Conservation (phyloP, 257 asterid species). For the Thymus quinquecostatus region DNA sequence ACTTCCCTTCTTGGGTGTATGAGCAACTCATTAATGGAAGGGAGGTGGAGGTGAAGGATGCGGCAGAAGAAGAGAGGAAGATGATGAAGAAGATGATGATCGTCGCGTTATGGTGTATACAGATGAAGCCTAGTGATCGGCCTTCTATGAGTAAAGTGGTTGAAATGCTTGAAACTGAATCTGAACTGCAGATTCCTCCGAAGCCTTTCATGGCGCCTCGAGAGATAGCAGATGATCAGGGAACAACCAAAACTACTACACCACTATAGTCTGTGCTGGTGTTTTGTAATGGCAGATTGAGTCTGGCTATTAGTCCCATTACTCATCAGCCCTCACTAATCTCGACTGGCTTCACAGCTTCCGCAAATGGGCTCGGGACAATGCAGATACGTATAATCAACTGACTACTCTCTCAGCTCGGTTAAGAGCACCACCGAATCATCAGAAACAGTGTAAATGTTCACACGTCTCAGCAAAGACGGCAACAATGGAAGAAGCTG, state of each 20-base stretch:
- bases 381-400: no score
- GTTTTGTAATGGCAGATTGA: background rate
- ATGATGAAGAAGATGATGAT: constrained; percentile 42
- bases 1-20: constrained; percentile 52
- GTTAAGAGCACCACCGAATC: no score
- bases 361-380: background rate
- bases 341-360: constrained; percentile 45
- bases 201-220: constrained; percentile 48
- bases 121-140: constrained; percentile 52
- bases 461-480: no score
- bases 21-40: constrained; percentile 37
- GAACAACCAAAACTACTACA: constrained; percentile 8
- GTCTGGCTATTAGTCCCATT: no score
- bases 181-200: constrained; percentile 46
- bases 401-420: no score
- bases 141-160: constrained; percentile 54
- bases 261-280: background rate
- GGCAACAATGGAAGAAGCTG: no score
- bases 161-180: constrained; percentile 54
- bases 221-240: constrained; percentile 39
- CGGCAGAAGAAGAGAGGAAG: constrained; percentile 38
- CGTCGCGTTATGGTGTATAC: constrained; percentile 58
- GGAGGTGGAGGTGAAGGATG: constrained; percentile 42
- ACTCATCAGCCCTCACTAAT: no score
- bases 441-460: no score